Percentiles rank a stretch among this genome's conserved stretches.
phyloP scores from a whole-genome alignment of 257 asterid genomes.

The Voacanga thouarsii region DNA sequence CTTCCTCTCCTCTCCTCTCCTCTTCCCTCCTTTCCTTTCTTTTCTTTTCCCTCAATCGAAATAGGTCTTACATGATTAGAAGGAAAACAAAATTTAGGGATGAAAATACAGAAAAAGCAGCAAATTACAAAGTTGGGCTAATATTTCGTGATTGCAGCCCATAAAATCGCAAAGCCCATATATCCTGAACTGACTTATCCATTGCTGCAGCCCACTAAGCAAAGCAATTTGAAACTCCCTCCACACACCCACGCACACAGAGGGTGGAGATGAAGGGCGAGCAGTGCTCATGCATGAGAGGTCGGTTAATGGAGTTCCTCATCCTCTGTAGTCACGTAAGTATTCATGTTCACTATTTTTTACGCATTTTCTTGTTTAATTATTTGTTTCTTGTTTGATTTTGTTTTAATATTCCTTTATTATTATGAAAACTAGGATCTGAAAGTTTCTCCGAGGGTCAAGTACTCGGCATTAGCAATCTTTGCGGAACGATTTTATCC shows the following conservation, averaged over 20 bases:
- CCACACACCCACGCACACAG: background rate
- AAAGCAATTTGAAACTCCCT: slow-evolving; percentile 18
- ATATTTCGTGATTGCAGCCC: no score
- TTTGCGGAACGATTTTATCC: slow-evolving; percentile 83
- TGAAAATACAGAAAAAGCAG: no score
- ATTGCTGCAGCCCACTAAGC: background rate
- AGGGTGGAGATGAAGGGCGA: slow-evolving; percentile 13
- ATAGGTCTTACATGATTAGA: no score
- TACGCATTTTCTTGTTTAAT: background rate
- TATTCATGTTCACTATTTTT: background rate
- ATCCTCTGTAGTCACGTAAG: slow-evolving; percentile 28
- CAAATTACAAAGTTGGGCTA: no score
- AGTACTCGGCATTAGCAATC: slow-evolving; percentile 69
- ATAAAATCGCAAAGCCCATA: no score
- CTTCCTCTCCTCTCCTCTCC: no score
- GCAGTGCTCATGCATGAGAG: slow-evolving; percentile 19
- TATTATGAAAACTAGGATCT: slow-evolving; percentile 21
- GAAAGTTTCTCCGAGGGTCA: slow-evolving; percentile 62
- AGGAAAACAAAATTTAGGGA: no score
- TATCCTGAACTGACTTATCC: no score
- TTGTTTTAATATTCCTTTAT: background rate
- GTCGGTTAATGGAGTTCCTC: slow-evolving; percentile 32
- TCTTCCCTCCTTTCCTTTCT: no score
- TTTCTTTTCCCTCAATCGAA: no score
- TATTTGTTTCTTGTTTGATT: background rate